phyloP scores from a whole-genome alignment of 352 stramenopile species.

The Phytophthora pseudosyringae region DNA sequence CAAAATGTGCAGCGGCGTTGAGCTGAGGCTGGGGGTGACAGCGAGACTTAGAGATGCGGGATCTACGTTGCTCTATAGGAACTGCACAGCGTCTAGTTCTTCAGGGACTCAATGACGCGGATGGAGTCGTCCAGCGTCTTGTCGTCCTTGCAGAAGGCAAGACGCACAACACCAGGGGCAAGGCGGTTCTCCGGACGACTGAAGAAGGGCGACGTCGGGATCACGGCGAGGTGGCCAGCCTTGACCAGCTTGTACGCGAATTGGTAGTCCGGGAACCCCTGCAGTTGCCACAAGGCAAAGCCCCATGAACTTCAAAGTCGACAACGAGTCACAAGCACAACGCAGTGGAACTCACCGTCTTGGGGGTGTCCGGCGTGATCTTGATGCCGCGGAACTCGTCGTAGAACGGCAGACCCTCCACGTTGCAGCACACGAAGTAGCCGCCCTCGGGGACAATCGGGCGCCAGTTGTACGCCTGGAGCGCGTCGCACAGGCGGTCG shows the following conservation, averaged over 20 bases:
- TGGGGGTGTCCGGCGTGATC: constrained; percentile 55
- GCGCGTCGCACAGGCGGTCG: constrained; percentile 81
- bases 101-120: constrained; percentile 69
- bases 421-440: constrained; percentile 95
- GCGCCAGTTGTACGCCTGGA: constrained; percentile 85
- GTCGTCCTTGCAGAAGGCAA: constrained; percentile 98
- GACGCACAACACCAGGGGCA: constrained; percentile 80
- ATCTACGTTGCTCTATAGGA: constrained; percentile 31
- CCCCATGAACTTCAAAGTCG: constrained; percentile 1
- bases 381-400: constrained; percentile 70
- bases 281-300: constrained; percentile 8
- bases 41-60: constrained; percentile 19
- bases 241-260: constrained; percentile 92
- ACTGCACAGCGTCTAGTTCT: constrained; percentile 29
- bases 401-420: constrained; percentile 72
- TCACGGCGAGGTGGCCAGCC: constrained; percentile 91
- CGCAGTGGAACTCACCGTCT: constrained; percentile 47
- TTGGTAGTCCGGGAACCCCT: constrained; percentile 89
- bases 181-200: constrained; percentile 80
- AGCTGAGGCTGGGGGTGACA: constrained; percentile 14
- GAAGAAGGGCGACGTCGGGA: constrained; percentile 96
- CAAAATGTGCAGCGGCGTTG: constrained; percentile 19
- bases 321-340: constrained; percentile 9
- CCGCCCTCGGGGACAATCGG: constrained; percentile 93
- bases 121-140: constrained; percentile 91